Conservation (phyloP, 2,329 filamentous ascomycete genomes). For the Fusarium luffae region DNA sequence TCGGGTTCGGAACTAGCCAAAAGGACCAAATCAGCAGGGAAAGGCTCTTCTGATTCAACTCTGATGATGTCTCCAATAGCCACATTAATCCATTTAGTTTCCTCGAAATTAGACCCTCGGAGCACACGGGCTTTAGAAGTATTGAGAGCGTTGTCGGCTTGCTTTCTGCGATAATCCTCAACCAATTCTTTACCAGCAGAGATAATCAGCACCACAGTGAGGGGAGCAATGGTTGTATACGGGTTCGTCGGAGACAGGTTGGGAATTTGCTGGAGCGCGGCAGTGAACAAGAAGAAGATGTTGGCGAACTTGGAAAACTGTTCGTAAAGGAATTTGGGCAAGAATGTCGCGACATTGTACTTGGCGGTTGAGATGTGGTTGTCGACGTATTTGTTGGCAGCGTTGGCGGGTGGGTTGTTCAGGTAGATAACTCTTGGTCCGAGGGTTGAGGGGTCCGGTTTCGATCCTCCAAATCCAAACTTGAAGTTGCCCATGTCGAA, state of each 20-base stretch:
- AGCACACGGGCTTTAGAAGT: constrained; percentile 86
- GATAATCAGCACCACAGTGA: constrained; percentile 89
- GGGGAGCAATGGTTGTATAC: constrained; percentile 96
- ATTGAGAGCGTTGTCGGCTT: constrained; percentile 88
- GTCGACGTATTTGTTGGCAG: constrained; percentile 88
- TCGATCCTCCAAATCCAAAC: constrained; percentile 87
- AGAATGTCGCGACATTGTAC: constrained; percentile 92
- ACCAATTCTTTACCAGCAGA: constrained; percentile 95
- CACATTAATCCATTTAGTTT: constrained; percentile 94
- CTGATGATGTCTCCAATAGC: constrained; percentile 91
- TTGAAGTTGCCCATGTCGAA: constrained; percentile 84
- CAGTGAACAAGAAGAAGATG: constrained; percentile 98
- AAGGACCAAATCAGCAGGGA: constrained; percentile 92
- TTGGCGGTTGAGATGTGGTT: constrained; percentile 98
- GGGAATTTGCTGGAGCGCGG: constrained; percentile 92
- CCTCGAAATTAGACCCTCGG: constrained; percentile 83
- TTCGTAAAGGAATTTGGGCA: constrained; percentile 97
- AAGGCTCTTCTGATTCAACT: constrained; percentile 93
- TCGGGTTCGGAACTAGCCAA: constrained; percentile 96
- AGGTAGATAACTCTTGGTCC: constrained; percentile 93
- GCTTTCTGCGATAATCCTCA: constrained; percentile 91
- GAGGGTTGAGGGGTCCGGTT: constrained; percentile 88
- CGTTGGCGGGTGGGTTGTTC: constrained; percentile 95
- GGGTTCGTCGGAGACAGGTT: constrained; percentile 93
- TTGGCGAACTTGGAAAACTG: constrained; percentile 99